A percentile compares a stretch with the other conserved stretches of the same genome.
Evolutionary conservation across 495 filamentous ascomycete species (phyloP).

Genomic region (Pyronema domesticum): DNA sequence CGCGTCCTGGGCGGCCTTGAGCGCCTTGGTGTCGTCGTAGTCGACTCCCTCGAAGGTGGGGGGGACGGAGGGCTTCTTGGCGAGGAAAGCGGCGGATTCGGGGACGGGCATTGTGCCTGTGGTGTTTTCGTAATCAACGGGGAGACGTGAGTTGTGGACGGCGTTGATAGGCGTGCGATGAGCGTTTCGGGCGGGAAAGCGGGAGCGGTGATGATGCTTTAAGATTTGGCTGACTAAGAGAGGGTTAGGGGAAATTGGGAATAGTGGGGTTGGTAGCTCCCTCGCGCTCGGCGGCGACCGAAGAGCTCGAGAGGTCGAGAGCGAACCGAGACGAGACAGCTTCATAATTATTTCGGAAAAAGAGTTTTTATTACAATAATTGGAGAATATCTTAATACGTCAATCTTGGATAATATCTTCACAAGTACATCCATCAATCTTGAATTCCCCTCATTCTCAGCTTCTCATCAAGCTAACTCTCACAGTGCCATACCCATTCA

Average conservation of each 20-base stretch:
- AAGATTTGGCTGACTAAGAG: too few species aligned
- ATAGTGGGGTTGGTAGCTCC: too few species aligned
- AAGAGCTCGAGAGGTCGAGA: too few species aligned
- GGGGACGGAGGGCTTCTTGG: slow-evolving; percentile 83
- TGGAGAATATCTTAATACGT: neutral
- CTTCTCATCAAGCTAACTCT: neutral
- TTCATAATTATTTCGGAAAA: too few species aligned
- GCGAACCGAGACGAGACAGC: too few species aligned
- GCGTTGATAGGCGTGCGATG: neutral
- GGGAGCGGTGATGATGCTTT: slow-evolving; percentile 6
- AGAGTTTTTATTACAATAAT: too few species aligned
- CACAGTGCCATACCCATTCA: slow-evolving; percentile 71
- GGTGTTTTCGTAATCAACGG: neutral
- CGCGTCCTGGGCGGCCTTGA: slow-evolving; percentile 88
- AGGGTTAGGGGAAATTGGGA: too few species aligned
- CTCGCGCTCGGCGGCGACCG: too few species aligned
- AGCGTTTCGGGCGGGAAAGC: neutral
- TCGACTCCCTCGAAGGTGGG: slow-evolving; percentile 95
- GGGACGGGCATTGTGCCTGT: slow-evolving; percentile 57
- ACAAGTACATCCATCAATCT: neutral
- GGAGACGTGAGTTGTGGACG: neutral
- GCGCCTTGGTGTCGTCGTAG: slow-evolving; percentile 72
- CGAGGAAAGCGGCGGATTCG: slow-evolving; percentile 80
- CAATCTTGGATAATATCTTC: neutral
- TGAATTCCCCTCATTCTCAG: neutral